A percentile compares a stretch with the other conserved stretches of the same genome.
Conservation (phyloP, 169 alveolate species). For the Sarcocystis neurona region DNA sequence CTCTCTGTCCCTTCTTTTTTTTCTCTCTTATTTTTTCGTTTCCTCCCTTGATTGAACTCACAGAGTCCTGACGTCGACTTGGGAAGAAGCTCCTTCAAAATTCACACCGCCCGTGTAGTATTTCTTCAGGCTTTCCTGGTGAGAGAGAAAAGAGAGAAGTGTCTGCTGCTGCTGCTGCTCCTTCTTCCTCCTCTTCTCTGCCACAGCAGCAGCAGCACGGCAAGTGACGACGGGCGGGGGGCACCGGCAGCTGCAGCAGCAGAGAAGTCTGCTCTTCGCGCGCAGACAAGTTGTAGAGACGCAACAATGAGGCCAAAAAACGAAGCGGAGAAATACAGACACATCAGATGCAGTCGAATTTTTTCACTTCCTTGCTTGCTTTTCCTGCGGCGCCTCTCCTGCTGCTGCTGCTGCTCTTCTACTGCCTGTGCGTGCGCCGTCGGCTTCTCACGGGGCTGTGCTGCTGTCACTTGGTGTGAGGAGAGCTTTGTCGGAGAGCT, state of each 20-base stretch:
- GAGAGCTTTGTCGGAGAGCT: too few relatives aligned
- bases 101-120: background rate
- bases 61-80: slow-evolving; percentile 23
- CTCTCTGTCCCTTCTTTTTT: background rate
- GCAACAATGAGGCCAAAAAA: background rate
- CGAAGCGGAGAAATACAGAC: background rate
- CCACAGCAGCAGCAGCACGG: background rate
- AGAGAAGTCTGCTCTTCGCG: background rate
- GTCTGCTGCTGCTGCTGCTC: background rate
- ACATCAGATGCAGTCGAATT: background rate
- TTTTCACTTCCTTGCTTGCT: background rate
- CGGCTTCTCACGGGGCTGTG: too few relatives aligned
- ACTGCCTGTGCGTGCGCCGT: too few relatives aligned
- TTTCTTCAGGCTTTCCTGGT: slow-evolving; percentile 9
- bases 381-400: background rate
- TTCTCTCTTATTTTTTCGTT: background rate
- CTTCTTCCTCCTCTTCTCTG: background rate
- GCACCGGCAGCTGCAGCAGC: background rate
- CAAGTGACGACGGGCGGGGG: background rate
- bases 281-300: background rate
- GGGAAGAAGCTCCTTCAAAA: slow-evolving; percentile 18
- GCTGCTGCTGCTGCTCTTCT: background rate
- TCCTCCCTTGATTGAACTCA: background rate
- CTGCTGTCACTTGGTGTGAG: too few relatives aligned
- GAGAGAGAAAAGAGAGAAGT: background rate